Evolutionary conservation across 2,329 filamentous ascomycete genomes (phyloP).

Genomic region (Celoporthe dispersa): DNA sequence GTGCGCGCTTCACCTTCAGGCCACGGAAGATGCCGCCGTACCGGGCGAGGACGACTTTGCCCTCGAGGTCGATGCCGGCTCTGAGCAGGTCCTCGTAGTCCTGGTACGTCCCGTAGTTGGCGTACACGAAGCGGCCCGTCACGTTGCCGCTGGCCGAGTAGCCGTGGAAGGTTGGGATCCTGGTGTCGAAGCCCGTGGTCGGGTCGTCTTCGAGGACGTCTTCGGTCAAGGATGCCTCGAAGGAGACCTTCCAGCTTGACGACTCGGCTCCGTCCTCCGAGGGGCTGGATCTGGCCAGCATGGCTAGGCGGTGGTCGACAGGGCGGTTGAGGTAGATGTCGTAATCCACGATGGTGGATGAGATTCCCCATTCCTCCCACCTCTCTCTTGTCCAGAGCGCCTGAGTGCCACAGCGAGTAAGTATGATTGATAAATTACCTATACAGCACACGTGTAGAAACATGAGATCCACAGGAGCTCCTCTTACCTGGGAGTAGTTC

Average conservation of each 20-base stretch:
- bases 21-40: slow-evolving; percentile 81
- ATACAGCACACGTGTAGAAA: neutral
- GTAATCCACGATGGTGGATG: slow-evolving; percentile 68
- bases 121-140: slow-evolving; percentile 75
- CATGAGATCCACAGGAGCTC: neutral
- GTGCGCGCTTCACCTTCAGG: slow-evolving; percentile 81
- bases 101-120: slow-evolving; percentile 74
- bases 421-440: neutral
- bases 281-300: slow-evolving; percentile 56
- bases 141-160: slow-evolving; percentile 81
- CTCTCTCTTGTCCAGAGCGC: slow-evolving; percentile 75
- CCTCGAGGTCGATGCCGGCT: slow-evolving; percentile 70
- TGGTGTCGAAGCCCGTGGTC: slow-evolving; percentile 71
- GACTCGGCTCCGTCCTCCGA: slow-evolving; percentile 35
- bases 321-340: slow-evolving; percentile 82
- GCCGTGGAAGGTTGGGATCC: slow-evolving; percentile 82
- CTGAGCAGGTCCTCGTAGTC: slow-evolving; percentile 75
- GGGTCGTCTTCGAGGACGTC: slow-evolving; percentile 83
- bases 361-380: slow-evolving; percentile 73
- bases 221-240: slow-evolving; percentile 81
- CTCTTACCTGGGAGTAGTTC: slow-evolving; percentile 69
- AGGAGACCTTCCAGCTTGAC: slow-evolving; percentile 65
- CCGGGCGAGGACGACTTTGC: slow-evolving; percentile 78
- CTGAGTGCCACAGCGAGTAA: slow-evolving; percentile 43
- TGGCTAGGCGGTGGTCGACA: slow-evolving; percentile 68